These are phyloP conservation scores for Pestalotiopsis sp. DNA, from an alignment of 2,329 filamentous ascomycete genomes.

Conservation along the genomic window DNA sequence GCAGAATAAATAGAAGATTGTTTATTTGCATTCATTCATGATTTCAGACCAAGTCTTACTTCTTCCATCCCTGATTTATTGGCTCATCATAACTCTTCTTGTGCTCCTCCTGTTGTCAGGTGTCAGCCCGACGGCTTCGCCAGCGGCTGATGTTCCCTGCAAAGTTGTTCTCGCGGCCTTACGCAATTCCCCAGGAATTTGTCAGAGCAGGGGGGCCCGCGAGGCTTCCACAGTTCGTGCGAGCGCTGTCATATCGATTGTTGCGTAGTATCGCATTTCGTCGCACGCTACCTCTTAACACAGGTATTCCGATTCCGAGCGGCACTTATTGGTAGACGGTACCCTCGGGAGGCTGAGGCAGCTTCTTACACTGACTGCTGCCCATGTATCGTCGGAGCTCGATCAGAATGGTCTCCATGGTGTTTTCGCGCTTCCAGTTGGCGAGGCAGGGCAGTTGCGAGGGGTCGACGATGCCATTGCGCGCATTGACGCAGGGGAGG, in stretches of 20 bases:
- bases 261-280: neutral
- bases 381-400: constrained; percentile 94
- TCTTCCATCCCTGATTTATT: neutral
- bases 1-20: neutral
- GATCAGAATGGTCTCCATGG: constrained; percentile 91
- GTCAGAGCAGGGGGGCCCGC: neutral
- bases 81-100: neutral
- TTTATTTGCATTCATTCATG: neutral
- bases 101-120: neutral
- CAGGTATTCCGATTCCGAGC: neutral
- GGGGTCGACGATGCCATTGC: constrained; percentile 82
- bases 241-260: neutral
- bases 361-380: constrained; percentile 86
- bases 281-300: neutral
- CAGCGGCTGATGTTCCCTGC: neutral
- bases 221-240: neutral
- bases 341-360: constrained; percentile 90
- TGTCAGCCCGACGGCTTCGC: neutral
- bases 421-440: constrained; percentile 90
- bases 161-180: neutral
- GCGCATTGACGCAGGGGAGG: constrained; percentile 86
- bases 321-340: constrained; percentile 39
- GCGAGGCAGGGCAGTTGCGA: constrained; percentile 81
- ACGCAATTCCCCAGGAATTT: neutral
- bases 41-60: neutral